phyloP scores from a whole-genome alignment of 352 stramenopile genomes.

The Phytophthora chlamydospora region DNA sequence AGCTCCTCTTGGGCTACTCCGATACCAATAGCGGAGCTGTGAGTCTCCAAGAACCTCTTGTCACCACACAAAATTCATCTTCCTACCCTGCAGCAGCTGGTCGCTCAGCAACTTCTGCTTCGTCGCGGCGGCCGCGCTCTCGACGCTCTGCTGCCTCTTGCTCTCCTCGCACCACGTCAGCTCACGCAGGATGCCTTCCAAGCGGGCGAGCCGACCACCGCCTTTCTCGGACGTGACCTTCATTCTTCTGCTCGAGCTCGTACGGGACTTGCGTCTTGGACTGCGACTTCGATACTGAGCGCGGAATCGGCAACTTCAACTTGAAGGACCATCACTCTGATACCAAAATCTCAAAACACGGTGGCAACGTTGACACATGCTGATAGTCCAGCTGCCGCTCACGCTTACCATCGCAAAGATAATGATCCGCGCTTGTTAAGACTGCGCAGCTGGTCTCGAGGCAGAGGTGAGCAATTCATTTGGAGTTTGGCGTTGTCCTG shows the following conservation, averaged over 20 bases:
- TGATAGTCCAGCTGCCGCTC: no score
- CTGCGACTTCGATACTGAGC: conserved; percentile 24
- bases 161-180: conserved; percentile 59
- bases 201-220: conserved; percentile 36
- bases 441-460: conserved; percentile 7
- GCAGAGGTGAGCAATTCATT: no score
- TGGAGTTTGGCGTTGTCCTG: conserved; percentile 3
- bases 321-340: conserved; percentile 49
- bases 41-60: not conserved
- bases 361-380: not conserved
- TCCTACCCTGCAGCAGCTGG: conserved; percentile 55
- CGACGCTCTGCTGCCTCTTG: conserved; percentile 47
- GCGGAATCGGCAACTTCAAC: conserved; percentile 39
- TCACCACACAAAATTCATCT: not conserved
- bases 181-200: conserved; percentile 64
- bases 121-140: conserved; percentile 48
- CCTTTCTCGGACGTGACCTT: conserved; percentile 21
- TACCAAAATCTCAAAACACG: conserved; percentile 7
- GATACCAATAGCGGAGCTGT: not conserved
- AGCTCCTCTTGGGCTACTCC: conserved; percentile 64
- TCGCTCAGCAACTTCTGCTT: conserved; percentile 62
- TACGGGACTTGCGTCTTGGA: conserved; percentile 6
- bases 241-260: conserved; percentile 11
- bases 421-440: not conserved
- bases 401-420: no score